Conservation (phyloP, 352 stramenopile species). For the Elongisporangium senticosum region DNA sequence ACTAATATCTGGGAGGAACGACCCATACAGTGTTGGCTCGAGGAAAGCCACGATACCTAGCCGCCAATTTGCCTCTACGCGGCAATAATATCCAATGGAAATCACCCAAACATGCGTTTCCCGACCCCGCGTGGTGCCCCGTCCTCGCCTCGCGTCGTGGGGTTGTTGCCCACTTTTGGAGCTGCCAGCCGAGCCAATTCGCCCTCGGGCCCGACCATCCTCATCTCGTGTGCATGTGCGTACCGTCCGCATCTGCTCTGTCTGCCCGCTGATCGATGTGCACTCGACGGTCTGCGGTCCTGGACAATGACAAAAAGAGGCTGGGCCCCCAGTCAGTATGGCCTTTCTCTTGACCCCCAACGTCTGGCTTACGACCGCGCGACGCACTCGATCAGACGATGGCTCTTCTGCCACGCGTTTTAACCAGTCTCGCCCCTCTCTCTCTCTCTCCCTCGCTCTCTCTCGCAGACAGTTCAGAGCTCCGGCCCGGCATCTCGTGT, state of each 20-base stretch:
- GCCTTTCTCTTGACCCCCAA: neutral
- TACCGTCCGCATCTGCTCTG: neutral
- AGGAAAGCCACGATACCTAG: neutral
- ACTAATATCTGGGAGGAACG: neutral
- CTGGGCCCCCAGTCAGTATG: neutral
- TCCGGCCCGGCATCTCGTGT: neutral
- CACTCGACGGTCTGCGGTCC: neutral
- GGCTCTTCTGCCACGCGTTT: neutral
- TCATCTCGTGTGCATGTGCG: neutral
- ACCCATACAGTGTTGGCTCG: neutral
- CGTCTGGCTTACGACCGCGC: neutral
- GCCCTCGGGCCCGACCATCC: neutral
- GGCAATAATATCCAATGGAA: neutral
- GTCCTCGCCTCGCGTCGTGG: neutral
- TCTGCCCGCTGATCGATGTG: neutral
- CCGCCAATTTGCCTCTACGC: neutral
- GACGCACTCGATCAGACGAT: neutral
- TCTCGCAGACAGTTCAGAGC: neutral
- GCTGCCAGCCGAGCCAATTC: neutral
- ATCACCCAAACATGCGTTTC: neutral
- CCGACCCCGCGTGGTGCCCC: neutral
- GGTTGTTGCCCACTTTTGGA: neutral
- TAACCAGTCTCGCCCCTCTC: neutral
- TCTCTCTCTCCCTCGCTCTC: neutral
- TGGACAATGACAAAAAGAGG: neutral